Evolutionary conservation across 495 filamentous ascomycete genomes (phyloP), one percentile per base, ranked within the genome.

Genomic region (Penicillium paxilli): DNA sequence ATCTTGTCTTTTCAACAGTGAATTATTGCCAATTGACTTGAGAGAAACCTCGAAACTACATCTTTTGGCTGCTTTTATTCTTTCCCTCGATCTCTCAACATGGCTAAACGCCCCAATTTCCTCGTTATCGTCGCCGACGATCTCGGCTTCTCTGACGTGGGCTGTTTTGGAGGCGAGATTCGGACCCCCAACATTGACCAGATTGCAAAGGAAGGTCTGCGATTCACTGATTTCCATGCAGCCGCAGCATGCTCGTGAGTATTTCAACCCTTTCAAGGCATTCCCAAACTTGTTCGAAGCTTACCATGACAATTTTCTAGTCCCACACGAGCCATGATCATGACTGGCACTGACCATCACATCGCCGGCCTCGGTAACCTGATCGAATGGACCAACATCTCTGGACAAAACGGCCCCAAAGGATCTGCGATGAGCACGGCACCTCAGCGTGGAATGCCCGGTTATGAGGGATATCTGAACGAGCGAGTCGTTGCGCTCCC

Each of bases 381-480:
- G 5, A 74, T 78, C 48, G 74, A 76, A 65, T 77, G 73, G 73
- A 77, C 74, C 59, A 75, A 76, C 57, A 76, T 77, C 51, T 72
- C 69, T 33, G 71, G 73, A 22, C 72, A 75, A 49, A 75, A 76
- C 51, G 72, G 67, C 1, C 73, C 73, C 54, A 75, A 77, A 45
- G 72, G 72, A 1, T 71, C 71, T 1, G 60, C 66, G 17, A 74
- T 70, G 62, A 73, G 70, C 55, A 74, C 71, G 0, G 74, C 72
- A 1, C 71, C 72, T 1, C 72, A 77, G 48, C 72, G 72, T 32
- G 74, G 75, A n/a, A 84, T 83, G 80, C 83, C 84, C 1, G 83
- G 84, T 0, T 85, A 87, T 60, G 84, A 87, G 64, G 83, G 83
- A 2, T 87, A 85, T 52, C 73, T 87, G 24, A 86, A 87, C 50